These are phyloP conservation scores for Mycena citricolor DNA, from an alignment of 1,284 basidiomycete genomes.

Conservation along the genomic window DNA sequence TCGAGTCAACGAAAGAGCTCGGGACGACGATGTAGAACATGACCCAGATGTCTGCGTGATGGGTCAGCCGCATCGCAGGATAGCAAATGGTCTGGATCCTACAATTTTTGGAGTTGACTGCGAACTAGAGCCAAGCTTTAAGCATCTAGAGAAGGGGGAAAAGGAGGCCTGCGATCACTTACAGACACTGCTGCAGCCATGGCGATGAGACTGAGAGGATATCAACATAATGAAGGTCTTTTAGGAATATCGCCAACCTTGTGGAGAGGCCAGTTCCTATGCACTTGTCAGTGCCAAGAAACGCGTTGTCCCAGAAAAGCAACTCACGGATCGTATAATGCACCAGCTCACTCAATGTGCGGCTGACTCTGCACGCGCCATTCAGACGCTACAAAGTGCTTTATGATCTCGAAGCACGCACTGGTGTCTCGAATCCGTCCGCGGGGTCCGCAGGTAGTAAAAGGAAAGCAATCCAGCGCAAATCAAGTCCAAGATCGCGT, in stretches of 20 bases:
- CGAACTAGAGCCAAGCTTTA: conserved; percentile 14
- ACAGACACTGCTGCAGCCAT: conserved; percentile 19
- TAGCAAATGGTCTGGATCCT: background rate
- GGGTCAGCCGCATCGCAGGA: background rate
- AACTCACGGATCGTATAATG: too few species aligned
- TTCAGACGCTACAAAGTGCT: too few species aligned
- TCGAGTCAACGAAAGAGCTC: too few species aligned
- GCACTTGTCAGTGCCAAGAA: too few species aligned
- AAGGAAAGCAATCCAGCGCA: conserved; percentile 14
- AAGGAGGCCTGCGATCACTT: background rate
- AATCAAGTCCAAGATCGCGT: conserved; percentile 14
- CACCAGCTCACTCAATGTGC: too few species aligned
- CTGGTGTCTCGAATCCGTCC: too few species aligned
- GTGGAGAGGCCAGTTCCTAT: too few species aligned
- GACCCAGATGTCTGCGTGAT: conserved; percentile 15
- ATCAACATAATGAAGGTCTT: too few species aligned
- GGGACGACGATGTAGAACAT: conserved; percentile 14
- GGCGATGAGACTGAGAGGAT: conserved; percentile 20
- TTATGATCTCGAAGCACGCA: too few species aligned
- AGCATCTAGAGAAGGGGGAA: background rate
- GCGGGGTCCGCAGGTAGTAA: conserved; percentile 11
- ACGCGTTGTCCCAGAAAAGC: too few species aligned
- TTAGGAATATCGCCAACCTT: too few species aligned
- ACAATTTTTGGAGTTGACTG: conserved; percentile 14
- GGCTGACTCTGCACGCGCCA: too few species aligned